Conservation (phyloP, 176 grass and related monocot genomes). For the Bolboschoenus planiculmis region DNA sequence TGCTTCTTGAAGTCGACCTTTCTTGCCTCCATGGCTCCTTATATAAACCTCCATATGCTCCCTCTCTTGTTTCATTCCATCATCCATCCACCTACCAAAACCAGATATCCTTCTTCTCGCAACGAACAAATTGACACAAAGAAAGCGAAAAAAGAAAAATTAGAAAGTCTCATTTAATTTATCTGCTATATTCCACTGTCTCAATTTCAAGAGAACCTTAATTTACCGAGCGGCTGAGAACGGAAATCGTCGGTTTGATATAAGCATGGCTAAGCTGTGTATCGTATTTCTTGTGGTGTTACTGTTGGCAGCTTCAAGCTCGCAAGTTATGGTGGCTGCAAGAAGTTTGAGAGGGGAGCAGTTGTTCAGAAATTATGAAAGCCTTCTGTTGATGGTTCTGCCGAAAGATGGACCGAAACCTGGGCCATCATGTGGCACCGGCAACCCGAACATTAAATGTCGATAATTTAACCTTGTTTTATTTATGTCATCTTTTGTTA, state of each 20-base stretch:
- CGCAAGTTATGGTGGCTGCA: background rate
- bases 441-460: background rate
- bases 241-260: background rate
- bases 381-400: constrained; percentile 20
- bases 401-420: background rate
- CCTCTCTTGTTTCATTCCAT: background rate
- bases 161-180: background rate
- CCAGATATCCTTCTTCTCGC: background rate
- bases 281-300: background rate
- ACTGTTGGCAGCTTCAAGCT: background rate
- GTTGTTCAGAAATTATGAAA: background rate
- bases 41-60: background rate
- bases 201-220: background rate
- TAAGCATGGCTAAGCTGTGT: background rate
- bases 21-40: background rate
- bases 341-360: background rate
- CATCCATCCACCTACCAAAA: background rate
- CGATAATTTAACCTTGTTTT: background rate
- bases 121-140: background rate
- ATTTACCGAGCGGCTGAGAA: background rate
- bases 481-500: background rate
- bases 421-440: fast-evolving
- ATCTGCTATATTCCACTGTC: background rate
- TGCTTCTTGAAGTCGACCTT: background rate
- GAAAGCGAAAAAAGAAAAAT: background rate